Percentiles rank a stretch among this genome's conserved stretches.
These are phyloP conservation scores for Fraxinus platypoda DNA, from an alignment of 305 asterid genomes.

Conservation along the genomic window DNA sequence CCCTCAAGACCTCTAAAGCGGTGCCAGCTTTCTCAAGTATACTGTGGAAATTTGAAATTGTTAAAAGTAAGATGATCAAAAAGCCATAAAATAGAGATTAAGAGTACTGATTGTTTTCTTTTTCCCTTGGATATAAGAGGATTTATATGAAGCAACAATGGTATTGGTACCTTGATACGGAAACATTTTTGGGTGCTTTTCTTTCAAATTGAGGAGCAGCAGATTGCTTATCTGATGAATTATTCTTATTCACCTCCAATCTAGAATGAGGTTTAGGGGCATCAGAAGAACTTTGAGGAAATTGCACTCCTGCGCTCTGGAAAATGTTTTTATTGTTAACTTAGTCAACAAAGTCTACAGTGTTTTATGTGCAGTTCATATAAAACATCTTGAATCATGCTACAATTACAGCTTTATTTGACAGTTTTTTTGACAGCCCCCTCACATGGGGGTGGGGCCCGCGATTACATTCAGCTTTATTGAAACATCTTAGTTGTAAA, in stretches of 20 bases:
- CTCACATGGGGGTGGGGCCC: no score
- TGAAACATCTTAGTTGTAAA: background rate
- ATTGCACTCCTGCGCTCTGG: constrained; percentile 94
- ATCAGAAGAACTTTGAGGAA: constrained; percentile 61
- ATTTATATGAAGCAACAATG: constrained; percentile 5
- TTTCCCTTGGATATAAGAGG: background rate
- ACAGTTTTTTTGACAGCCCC: no score
- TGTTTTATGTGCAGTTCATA: background rate
- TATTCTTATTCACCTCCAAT: constrained; percentile 36
- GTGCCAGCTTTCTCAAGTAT: constrained; percentile 83
- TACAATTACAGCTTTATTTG: no score
- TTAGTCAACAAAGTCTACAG: background rate
- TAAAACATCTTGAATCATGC: background rate
- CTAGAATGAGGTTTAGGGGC: constrained; percentile 42
- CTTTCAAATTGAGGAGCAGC: constrained; percentile 45
- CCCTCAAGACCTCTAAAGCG: constrained; percentile 84
- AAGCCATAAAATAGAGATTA: background rate
- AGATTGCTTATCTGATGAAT: constrained; percentile 37
- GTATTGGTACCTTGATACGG: constrained; percentile 64
- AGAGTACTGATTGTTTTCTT: background rate
- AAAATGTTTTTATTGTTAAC: constrained; percentile 10
- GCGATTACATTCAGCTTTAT: no score
- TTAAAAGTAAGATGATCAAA: background rate
- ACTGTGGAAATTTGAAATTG: constrained; percentile 38
- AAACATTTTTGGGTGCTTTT: constrained; percentile 41